Percentiles rank a stretch among this genome's conserved stretches.
Conservation (phyloP, 306 rosid genomes). For the Calophaca sinica region DNA sequence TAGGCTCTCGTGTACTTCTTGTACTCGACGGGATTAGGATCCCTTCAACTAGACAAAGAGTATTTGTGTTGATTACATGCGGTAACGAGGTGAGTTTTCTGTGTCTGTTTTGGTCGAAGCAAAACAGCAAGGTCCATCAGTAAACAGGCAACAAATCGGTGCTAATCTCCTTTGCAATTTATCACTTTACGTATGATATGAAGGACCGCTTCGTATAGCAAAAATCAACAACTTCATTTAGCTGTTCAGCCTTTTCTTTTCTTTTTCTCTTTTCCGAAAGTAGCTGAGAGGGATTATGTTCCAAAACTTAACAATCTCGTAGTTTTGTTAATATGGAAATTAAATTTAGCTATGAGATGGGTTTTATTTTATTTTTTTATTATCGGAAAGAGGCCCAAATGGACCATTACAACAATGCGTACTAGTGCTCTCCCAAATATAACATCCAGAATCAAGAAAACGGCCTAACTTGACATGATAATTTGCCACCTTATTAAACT, state of each 20-base stretch:
- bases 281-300: conserved; percentile 24
- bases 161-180: conserved; percentile 26
- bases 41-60: conserved; percentile 47
- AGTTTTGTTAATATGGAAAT: conserved; percentile 20
- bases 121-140: conserved; percentile 39
- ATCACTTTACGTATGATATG: conserved; percentile 7
- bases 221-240: conserved; percentile 13
- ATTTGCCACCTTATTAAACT: too few relatives aligned
- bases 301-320: conserved; percentile 18
- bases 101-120: conserved; percentile 40
- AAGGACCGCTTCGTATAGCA: conserved; percentile 34
- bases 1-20: conserved; percentile 47
- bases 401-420: too few relatives aligned
- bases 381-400: too few relatives aligned
- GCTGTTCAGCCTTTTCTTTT: not conserved
- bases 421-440: too few relatives aligned
- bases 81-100: conserved; percentile 42
- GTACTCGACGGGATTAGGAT: conserved; percentile 48
- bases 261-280: not conserved
- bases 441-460: too few relatives aligned
- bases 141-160: conserved; percentile 35
- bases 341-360: conserved; percentile 18
- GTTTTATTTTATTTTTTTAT: not conserved
- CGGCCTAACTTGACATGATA: too few relatives aligned
- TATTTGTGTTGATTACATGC: conserved; percentile 40